phyloP scores from a whole-genome alignment of 345 rosid genomes.

The Excoecaria agallocha region DNA sequence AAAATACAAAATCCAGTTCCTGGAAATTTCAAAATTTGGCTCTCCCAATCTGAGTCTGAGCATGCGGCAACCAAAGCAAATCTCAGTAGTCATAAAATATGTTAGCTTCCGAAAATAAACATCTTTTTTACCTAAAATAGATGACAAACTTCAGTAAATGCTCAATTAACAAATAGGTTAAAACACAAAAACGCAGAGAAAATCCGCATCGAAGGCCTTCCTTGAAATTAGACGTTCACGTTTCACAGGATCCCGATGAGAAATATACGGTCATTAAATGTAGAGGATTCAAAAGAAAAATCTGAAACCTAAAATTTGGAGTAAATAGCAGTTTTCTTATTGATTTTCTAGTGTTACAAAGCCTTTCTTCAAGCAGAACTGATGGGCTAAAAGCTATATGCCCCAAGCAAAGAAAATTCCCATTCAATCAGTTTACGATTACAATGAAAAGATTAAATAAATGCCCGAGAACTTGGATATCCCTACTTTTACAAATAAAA shows the following conservation, averaged over 20 bases:
- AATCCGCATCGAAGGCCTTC: too few species aligned
- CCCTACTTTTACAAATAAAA: constrained; percentile 31
- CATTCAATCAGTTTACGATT: constrained; percentile 35
- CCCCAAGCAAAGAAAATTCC: constrained; percentile 28
- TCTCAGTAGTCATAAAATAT: too few species aligned
- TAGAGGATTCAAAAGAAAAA: not conserved
- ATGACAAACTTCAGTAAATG: too few species aligned
- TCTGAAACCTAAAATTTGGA: not conserved
- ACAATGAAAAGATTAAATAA: constrained; percentile 18
- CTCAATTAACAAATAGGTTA: too few species aligned
- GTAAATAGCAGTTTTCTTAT: constrained; percentile 21
- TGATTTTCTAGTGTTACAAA: constrained; percentile 41
- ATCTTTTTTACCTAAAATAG: too few species aligned
- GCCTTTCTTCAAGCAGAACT: constrained; percentile 27
- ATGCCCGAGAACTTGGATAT: constrained; percentile 25
- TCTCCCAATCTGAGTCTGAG: too few species aligned
- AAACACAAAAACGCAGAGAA: too few species aligned
- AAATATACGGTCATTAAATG: not conserved
- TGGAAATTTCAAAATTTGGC: too few species aligned
- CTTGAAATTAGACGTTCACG: too few species aligned
- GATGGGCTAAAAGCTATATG: constrained; percentile 22
- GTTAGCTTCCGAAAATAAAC: too few species aligned
- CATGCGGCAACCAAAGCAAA: too few species aligned
- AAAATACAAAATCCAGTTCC: too few species aligned
- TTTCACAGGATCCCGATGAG: not conserved